phyloP scores from a whole-genome alignment of 2,329 filamentous ascomycete species.

The Calonectria pseudoturangicola region DNA sequence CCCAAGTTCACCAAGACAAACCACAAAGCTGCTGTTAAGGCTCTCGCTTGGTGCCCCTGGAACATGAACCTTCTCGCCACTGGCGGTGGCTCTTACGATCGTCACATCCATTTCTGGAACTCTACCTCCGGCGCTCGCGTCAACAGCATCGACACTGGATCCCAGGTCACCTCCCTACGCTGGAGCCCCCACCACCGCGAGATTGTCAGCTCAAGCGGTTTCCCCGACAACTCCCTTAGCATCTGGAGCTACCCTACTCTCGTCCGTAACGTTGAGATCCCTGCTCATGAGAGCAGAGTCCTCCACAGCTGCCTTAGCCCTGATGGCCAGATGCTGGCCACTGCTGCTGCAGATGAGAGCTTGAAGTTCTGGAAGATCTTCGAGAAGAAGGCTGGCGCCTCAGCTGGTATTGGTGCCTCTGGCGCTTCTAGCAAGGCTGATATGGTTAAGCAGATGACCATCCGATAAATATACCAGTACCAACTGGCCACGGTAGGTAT shows the following conservation, averaged over 20 bases:
- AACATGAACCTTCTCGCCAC: conserved; percentile 97
- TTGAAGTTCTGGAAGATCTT: conserved; percentile 99
- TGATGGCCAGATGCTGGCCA: conserved; percentile 98
- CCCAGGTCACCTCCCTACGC: conserved; percentile 95
- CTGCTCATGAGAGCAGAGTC: conserved; percentile 96
- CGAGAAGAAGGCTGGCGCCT: conserved; percentile 93
- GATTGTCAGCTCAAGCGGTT: conserved; percentile 97
- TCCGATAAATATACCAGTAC: conserved; percentile 75
- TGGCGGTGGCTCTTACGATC: conserved; percentile 95
- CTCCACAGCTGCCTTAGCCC: conserved; percentile 98
- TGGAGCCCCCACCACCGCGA: conserved; percentile 99
- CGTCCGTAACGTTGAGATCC: conserved; percentile 98
- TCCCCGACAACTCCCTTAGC: conserved; percentile 99
- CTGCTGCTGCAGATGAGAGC: conserved; percentile 95
- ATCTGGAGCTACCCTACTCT: conserved; percentile 99
- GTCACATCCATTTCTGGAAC: conserved; percentile 99
- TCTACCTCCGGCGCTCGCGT: conserved; percentile 96
- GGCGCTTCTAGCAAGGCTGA: conserved; percentile 86
- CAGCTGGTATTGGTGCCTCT: conserved; percentile 78
- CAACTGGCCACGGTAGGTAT: conserved; percentile 68
- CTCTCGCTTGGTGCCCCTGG: conserved; percentile 99
- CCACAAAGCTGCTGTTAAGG: conserved; percentile 99
- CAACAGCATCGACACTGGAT: conserved; percentile 99
- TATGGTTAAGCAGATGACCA: conserved; percentile 96
- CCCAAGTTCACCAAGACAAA: conserved; percentile 99